Conservation (phyloP, 768 basidiomycete genomes). For the Leccinum disarticulatum region DNA sequence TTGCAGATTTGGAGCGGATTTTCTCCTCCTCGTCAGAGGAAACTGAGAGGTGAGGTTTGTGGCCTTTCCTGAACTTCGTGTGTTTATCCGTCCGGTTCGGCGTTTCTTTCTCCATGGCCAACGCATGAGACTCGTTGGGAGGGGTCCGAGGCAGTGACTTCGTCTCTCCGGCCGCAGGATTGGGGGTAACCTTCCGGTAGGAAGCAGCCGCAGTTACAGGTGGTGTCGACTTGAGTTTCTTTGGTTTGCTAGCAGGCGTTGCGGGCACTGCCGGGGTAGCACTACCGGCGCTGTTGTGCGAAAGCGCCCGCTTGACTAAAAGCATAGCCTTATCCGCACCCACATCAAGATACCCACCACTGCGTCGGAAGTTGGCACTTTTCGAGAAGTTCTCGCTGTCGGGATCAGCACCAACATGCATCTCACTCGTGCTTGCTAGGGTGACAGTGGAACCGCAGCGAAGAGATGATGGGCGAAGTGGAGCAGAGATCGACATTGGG, state of each 20-base stretch:
- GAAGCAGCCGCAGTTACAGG: background rate
- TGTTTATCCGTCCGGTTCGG: constrained; percentile 13
- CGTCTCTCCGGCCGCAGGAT: constrained; percentile 3
- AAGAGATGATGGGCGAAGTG: constrained; percentile 46
- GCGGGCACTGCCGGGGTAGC: background rate
- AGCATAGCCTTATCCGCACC: constrained; percentile 21
- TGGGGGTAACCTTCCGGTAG: constrained; percentile 6
- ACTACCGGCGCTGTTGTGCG: constrained; percentile 40
- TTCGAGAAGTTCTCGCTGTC: constrained; percentile 14
- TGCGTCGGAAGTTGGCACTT: constrained; percentile 10
- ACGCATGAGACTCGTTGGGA: constrained; percentile 14
- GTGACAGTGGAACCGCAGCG: constrained; percentile 36
- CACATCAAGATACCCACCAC: constrained; percentile 17
- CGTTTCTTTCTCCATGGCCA: constrained; percentile 20
- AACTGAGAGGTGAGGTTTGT: constrained; percentile 43
- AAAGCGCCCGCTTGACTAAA: constrained; percentile 49
- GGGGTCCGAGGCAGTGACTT: constrained; percentile 26
- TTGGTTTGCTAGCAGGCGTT: constrained; percentile 17
- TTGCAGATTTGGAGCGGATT: constrained; percentile 53
- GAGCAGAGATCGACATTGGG: constrained; percentile 37
- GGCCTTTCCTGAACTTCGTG: constrained; percentile 33
- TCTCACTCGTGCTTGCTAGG: constrained; percentile 22
- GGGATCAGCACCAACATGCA: constrained; percentile 5
- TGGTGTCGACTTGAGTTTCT: constrained; percentile 12
- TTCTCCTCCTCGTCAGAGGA: constrained; percentile 82